phyloP scores from a whole-genome alignment of 768 basidiomycete genomes.

The Pleurotus sapidus region DNA sequence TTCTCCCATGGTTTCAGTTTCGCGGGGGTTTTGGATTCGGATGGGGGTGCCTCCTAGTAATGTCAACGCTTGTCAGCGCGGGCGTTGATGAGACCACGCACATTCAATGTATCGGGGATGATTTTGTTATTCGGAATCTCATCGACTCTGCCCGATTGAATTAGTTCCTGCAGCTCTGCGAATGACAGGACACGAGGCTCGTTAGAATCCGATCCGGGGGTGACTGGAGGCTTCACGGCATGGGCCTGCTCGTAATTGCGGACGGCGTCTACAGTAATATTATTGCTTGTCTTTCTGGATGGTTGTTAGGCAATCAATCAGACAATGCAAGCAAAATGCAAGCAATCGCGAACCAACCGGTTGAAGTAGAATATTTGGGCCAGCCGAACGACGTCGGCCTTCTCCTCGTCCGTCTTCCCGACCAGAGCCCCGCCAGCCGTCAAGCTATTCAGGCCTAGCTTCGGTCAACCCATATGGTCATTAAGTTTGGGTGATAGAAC shows the following conservation, averaged over 20 bases:
- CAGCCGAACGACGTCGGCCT: constrained; percentile 46
- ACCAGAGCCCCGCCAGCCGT: constrained; percentile 38
- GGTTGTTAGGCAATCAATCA: not conserved
- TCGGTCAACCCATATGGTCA: constrained; percentile 17
- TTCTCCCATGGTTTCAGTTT: constrained; percentile 73
- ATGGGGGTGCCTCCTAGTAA: constrained; percentile 51
- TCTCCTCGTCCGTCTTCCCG: constrained; percentile 31
- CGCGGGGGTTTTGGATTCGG: constrained; percentile 45
- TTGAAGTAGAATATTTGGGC: constrained; percentile 76
- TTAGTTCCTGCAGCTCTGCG: constrained; percentile 64
- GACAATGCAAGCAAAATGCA: not conserved
- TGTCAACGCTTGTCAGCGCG: not conserved
- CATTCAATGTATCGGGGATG: constrained; percentile 67
- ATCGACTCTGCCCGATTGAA: constrained; percentile 68
- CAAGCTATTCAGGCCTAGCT: constrained; percentile 69
- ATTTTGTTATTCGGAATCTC: constrained; percentile 77
- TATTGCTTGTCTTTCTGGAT: constrained; percentile 35
- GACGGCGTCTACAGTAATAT: constrained; percentile 40
- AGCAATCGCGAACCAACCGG: constrained; percentile 27
- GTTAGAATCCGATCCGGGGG: constrained; percentile 1
- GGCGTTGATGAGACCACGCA: constrained; percentile 27
- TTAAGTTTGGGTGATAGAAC: constrained; percentile 5
- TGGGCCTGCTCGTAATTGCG: constrained; percentile 27
- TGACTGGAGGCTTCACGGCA: not conserved
- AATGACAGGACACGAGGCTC: constrained; percentile 55